Percentiles rank a stretch among this genome's conserved stretches.
phyloP scores from a whole-genome alignment of 2,329 filamentous ascomycete species.

The Dactylellina leptospora region DNA sequence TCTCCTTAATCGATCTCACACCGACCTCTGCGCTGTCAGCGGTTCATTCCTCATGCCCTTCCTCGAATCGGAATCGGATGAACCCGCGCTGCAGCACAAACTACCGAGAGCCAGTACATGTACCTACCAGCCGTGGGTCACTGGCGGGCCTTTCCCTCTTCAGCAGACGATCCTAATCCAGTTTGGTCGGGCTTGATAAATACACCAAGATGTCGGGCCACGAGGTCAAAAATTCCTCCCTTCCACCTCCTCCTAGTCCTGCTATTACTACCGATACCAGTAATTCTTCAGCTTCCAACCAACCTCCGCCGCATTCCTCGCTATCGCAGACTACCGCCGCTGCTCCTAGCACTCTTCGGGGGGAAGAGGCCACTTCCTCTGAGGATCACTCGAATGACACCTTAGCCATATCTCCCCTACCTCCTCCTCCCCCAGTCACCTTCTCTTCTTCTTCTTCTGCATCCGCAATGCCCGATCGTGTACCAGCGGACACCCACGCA shows the following conservation, averaged over 20 bases:
- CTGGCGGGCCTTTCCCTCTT: constrained; percentile 3
- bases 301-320: constrained; percentile 32
- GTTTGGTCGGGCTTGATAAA: constrained; percentile 26
- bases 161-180: constrained; percentile 15
- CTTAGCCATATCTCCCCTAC: constrained; percentile 15
- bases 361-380: constrained; percentile 13
- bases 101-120: too few relatives aligned
- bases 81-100: constrained; percentile 29
- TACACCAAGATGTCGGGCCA: constrained; percentile 34
- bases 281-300: too few relatives aligned
- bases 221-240: constrained; percentile 8
- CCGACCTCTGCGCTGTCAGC: constrained; percentile 31
- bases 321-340: constrained; percentile 9
- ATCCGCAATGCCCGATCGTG: constrained; percentile 38
- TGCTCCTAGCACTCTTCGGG: constrained; percentile 4
- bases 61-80: constrained; percentile 39
- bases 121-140: constrained; percentile 26
- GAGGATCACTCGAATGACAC: constrained; percentile 27
- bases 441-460: constrained; percentile 30
- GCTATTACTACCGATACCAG: too few relatives aligned
- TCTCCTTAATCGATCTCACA: constrained; percentile 33
- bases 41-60: constrained; percentile 24
- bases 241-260: constrained; percentile 1
- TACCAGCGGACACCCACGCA: constrained; percentile 23
- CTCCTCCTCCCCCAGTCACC: not conserved